Evolutionary conservation across 805 yeast species (phyloP).

Genomic region (Candida sakaeoensis): DNA sequence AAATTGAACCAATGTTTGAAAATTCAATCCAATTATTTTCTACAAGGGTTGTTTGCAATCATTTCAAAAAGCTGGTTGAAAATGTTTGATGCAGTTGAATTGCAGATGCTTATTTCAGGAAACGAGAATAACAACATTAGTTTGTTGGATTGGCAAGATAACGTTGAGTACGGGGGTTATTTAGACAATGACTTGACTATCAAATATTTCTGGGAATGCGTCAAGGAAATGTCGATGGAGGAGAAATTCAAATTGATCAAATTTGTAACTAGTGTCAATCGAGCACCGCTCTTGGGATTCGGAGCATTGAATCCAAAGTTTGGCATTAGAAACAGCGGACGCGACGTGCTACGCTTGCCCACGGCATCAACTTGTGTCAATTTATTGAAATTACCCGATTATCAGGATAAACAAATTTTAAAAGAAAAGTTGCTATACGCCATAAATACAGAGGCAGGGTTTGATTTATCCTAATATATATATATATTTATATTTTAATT

Average conservation of each 20-base stretch:
- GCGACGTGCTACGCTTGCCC: constrained; percentile 60
- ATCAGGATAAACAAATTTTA: constrained; percentile 54
- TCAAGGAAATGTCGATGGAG: constrained; percentile 60
- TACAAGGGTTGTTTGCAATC: constrained; percentile 67
- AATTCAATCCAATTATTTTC: constrained; percentile 58
- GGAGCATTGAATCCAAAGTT: constrained; percentile 68
- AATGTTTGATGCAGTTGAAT: constrained; percentile 80
- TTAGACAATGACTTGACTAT: constrained; percentile 55
- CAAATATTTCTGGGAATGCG: constrained; percentile 66
- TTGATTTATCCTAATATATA: constrained; percentile 62
- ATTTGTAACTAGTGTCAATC: constrained; percentile 88
- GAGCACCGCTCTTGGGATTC: constrained; percentile 90
- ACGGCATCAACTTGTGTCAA: constrained; percentile 94
- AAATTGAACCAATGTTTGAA: constrained; percentile 62
- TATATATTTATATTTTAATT: background rate
- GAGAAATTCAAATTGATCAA: constrained; percentile 67
- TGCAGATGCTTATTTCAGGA: constrained; percentile 75
- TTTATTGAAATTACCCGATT: constrained; percentile 80
- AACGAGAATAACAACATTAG: constrained; percentile 78
- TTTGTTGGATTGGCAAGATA: constrained; percentile 59
- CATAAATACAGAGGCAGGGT: constrained; percentile 79
- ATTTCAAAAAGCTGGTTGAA: constrained; percentile 73
- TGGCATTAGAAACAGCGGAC: constrained; percentile 71
- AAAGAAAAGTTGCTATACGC: constrained; percentile 69
- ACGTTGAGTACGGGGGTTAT: constrained; percentile 68